Base-by-base conservation (phyloP, 2,329 filamentous ascomycete species). In the Albifimbria verrucaria region DNA sequence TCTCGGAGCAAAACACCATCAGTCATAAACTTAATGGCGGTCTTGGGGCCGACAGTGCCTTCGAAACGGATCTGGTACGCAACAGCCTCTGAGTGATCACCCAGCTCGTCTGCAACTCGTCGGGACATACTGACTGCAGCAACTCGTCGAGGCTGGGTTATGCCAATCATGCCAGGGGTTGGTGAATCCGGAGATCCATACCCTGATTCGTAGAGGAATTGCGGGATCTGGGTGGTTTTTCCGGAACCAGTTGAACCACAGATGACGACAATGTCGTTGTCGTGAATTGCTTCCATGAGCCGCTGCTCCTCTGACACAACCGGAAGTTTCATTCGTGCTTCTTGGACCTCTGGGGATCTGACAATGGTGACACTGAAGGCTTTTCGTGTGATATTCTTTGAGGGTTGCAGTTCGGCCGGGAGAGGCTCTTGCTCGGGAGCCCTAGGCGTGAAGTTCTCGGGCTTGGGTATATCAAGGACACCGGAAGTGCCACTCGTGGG, bases 1-100 rank as follows among this genome's bases (percentile, higher is more conserved):
- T 99, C 94, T 52, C 94, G 87, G 10, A 99, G 80, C 55, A 99
- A 77, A 24, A 99, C 92, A 80, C 94, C 94, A 70, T 99, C 94
- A 0, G 94, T 99, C 92, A 99, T 97, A 73, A 97, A 99, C 69
- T 99, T 99, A 68, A 99, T 84, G 6, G 90, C 89, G 0, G 94
- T 99, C 50, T 91, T 87, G 24, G 85, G 77, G 48, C 86, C 84
- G 2, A 89, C 86, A 0, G 87, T 93, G 48, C 88, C 91, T 66
- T 99, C 94, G 59, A 97, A 99, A 22, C 95, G 88, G 62, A 99
- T 97, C 68, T 92, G 94, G 68, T 97, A 95, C 4, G 90, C 90
- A 7, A 99, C 92, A 47, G 82, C 82, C 23, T 87, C 78, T n/a
- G 85, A 86, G 62, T 87, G 84, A 46, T 89, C 79, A 1, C 91